Evolutionary conservation across 1,139 yeast species (phyloP), one percentile per base, ranked within the genome.

Genomic region (Blastobotrys indianensis): DNA sequence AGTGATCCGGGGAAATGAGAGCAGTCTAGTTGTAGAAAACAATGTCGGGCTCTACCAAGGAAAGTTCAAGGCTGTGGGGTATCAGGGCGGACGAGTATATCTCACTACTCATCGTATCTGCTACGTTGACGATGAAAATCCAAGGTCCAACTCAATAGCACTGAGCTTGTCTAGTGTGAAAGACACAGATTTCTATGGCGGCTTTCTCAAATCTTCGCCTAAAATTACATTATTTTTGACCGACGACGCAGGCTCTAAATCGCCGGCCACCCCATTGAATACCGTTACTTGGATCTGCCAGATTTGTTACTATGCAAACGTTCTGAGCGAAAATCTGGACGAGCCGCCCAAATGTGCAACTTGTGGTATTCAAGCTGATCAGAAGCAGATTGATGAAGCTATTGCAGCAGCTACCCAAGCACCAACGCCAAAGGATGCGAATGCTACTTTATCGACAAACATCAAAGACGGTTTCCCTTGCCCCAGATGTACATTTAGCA

Each of bases 401-500:
- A 57, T 56, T 54, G 48, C 52, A 41, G 43, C 44, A 5, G 39
- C 41, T 2, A 23, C 39, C 2, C 39, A 39, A 30, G 45, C 41
- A 15, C 47, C 47, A n/a, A 23, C 40, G 15, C 40, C 40, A 10
- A 12, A 33, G 30, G 25, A 9, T 13, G 13, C 44, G 11, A 20
- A 33, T n/a, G 12, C 34, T 3, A 37, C 20, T 31, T 9, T n/a
- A 31, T 6, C 35, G 29, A 11, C 25, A 23, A 23, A 3, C 12
- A 23, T 17, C 28, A 13, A n/a, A 12, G 63, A 68, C 42, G 72
- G 76, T 46, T 70, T 73, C 37, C 73, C 73, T 41, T 92, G 98
- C 55, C 81, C 88, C 0, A 72, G 75, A 39, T 92, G 97, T 58
- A 92, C 97, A 0, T 92, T 90, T 58, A 69, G 78, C 12, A 92